Conservation (phyloP, 2,329 filamentous ascomycete species). For the Sarocladiaceae sp. region DNA sequence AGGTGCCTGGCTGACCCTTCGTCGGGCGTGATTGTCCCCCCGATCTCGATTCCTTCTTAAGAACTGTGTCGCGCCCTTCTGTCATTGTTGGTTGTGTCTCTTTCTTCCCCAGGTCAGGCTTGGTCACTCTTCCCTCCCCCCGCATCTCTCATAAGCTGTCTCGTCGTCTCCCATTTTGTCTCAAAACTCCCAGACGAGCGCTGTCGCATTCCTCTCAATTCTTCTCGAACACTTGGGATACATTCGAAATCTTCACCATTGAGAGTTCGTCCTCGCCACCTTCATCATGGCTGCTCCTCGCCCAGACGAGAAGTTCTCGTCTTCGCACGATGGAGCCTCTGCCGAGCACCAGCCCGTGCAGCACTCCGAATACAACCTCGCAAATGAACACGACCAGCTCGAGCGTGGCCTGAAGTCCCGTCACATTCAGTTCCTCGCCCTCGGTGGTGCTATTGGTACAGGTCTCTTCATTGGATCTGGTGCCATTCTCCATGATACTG, state of each 20-base stretch:
- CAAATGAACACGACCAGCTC: slow-evolving; percentile 23
- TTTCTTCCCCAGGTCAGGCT: background rate
- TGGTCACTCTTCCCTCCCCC: background rate
- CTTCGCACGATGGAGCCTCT: background rate
- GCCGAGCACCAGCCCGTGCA: slow-evolving; percentile 6
- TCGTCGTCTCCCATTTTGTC: background rate
- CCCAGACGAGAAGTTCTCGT: background rate
- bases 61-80: background rate
- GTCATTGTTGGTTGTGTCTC: background rate
- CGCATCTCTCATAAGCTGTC: too few relatives aligned
- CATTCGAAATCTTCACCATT: too few relatives aligned
- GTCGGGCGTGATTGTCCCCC: background rate
- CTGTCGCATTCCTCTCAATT: too few relatives aligned
- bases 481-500: slow-evolving; percentile 48
- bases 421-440: slow-evolving; percentile 57
- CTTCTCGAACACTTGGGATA: too few relatives aligned
- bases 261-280: background rate
- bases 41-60: background rate
- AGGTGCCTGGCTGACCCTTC: background rate
- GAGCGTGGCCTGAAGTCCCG: slow-evolving; percentile 54
- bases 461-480: slow-evolving; percentile 62
- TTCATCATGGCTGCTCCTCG: background rate
- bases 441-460: slow-evolving; percentile 57
- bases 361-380: slow-evolving; percentile 12
- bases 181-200: background rate